These are phyloP conservation scores for Stromatinia cepivora DNA, from an alignment of 2,329 filamentous ascomycete species.

Conservation along the genomic window DNA sequence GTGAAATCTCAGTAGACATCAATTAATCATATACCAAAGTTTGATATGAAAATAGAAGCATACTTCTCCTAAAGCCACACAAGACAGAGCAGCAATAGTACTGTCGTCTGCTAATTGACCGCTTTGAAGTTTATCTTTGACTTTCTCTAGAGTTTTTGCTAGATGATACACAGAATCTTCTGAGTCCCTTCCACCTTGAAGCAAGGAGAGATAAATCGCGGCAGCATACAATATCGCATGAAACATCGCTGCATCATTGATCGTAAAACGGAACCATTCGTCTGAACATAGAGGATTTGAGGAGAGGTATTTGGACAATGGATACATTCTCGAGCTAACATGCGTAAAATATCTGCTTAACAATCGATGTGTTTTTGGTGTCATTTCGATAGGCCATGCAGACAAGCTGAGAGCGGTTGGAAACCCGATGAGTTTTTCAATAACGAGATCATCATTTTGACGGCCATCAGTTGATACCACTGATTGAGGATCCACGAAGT, in stretches of 20 bases:
- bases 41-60: background rate
- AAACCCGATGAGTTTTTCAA: constrained; percentile 23
- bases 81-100: constrained; percentile 27
- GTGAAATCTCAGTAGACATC: background rate
- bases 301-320: constrained; percentile 24
- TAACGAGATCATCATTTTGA: background rate
- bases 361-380: constrained; percentile 24
- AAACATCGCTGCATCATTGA: constrained; percentile 32
- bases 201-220: constrained; percentile 28
- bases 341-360: constrained; percentile 29
- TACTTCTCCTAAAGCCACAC: constrained; percentile 32
- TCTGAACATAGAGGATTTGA: constrained; percentile 28
- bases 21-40: background rate
- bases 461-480: background rate
- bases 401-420: constrained; percentile 27
- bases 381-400: constrained; percentile 28
- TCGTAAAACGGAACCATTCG: constrained; percentile 32
- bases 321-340: constrained; percentile 27
- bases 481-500: background rate
- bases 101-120: background rate
- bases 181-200: constrained; percentile 28
- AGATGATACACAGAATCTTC: constrained; percentile 29
- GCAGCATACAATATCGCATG: constrained; percentile 33
- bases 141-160: constrained; percentile 23
- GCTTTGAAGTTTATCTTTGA: constrained; percentile 27